A percentile compares a stretch with the other conserved stretches of the same genome.
Conservation (phyloP, 345 rosid genomes). For the Eucalyptus polyanthemos region DNA sequence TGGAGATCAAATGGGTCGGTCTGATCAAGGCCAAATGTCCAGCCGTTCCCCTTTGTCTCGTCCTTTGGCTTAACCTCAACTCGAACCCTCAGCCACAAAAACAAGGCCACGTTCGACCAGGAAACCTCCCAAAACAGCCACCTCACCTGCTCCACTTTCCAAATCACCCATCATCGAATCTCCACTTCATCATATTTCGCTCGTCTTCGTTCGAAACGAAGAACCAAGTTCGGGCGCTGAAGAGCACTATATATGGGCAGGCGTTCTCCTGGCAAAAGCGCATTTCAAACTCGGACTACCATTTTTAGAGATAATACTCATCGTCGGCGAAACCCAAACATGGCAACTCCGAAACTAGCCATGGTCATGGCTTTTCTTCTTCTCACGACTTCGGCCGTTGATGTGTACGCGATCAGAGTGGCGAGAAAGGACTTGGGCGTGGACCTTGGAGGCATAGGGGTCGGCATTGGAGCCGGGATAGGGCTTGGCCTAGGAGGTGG, state of each 20-base stretch:
- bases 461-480: constrained; percentile 51
- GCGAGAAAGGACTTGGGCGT: constrained; percentile 69
- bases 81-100: not conserved
- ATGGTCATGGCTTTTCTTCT: constrained; percentile 5
- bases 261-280: not conserved
- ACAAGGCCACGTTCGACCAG: not conserved
- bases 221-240: not conserved
- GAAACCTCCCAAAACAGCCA: not conserved
- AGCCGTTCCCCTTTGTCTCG: not conserved
- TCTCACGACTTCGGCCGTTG: constrained; percentile 4
- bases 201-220: not conserved
- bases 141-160: not conserved
- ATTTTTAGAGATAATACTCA: too few species aligned
- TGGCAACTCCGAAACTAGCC: not conserved
- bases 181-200: not conserved
- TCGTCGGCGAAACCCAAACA: not conserved
- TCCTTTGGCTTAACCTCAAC: not conserved
- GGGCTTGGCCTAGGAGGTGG: constrained; percentile 64
- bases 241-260: not conserved
- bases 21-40: not conserved
- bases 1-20: not conserved
- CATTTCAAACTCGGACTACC: not conserved
- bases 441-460: constrained; percentile 70
- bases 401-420: constrained; percentile 37
- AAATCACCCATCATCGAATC: not conserved